A percentile compares a stretch with the other conserved stretches of the same genome.
These are phyloP conservation scores for Salicornia ramosissima DNA, from an alignment of 148 eudicot genomes.

Conservation along the genomic window DNA sequence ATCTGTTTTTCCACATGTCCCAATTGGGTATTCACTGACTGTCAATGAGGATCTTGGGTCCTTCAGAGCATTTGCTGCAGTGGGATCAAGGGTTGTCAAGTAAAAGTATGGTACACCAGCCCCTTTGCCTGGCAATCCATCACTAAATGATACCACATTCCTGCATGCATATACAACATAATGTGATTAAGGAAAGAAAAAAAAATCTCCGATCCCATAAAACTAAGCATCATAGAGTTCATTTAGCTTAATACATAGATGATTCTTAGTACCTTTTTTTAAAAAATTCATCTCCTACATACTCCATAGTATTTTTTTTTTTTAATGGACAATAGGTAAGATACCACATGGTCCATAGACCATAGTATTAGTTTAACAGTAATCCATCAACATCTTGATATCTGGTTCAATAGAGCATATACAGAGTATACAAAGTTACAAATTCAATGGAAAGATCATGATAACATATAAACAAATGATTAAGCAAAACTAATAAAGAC, in stretches of 20 bases:
- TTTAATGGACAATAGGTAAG: no score
- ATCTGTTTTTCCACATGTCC: constrained; percentile 77
- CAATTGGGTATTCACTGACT: constrained; percentile 63
- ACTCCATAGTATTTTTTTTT: no score
- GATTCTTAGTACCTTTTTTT: not conserved
- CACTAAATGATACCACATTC: constrained; percentile 89
- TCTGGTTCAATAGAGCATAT: not conserved
- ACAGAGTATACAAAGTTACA: no score
- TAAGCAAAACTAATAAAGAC: not conserved
- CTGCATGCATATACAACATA: constrained; percentile 32
- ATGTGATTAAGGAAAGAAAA: not conserved
- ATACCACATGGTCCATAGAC: no score
- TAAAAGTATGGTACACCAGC: constrained; percentile 83
- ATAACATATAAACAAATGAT: not conserved
- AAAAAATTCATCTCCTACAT: no score
- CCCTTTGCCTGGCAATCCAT: constrained; percentile 67
- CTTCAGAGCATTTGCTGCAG: constrained; percentile 65
- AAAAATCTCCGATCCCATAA: not conserved
- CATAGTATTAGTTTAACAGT: not conserved
- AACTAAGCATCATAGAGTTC: not conserved
- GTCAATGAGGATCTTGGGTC: constrained; percentile 77
- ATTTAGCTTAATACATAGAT: not conserved
- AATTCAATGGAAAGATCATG: not conserved
- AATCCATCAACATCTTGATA: not conserved
- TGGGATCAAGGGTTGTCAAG: constrained; percentile 82